Percentiles rank a stretch among this genome's conserved stretches.
Conservation (phyloP, 2,329 filamentous ascomycete species). For the Phoma sp. region DNA sequence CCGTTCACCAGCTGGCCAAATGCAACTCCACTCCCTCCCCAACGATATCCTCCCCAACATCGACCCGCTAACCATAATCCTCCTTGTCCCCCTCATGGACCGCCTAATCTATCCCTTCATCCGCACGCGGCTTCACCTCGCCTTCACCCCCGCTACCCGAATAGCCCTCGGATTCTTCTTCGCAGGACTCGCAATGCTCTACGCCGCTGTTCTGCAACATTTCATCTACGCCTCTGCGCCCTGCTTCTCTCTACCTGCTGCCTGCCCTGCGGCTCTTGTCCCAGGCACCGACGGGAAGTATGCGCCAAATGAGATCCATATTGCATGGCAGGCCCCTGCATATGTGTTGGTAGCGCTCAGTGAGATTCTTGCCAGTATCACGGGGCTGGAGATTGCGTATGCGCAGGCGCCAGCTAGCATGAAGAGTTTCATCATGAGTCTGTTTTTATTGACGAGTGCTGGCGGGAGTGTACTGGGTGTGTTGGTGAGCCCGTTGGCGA, state of each 20-base stretch:
- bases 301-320: conserved; percentile 52
- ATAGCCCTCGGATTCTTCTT: conserved; percentile 61
- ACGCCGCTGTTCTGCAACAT: conserved; percentile 64
- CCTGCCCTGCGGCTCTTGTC: background rate
- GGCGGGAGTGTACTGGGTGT: conserved; percentile 66
- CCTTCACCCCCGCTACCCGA: conserved; percentile 58
- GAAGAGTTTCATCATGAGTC: conserved; percentile 58
- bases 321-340: conserved; percentile 53
- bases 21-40: conserved; percentile 54
- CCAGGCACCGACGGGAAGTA: conserved; percentile 30
- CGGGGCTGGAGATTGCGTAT: conserved; percentile 56
- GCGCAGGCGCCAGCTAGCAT: conserved; percentile 54
- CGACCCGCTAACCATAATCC: conserved; percentile 54
- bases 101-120: conserved; percentile 54
- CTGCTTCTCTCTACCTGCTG: conserved; percentile 52
- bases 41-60: conserved; percentile 58
- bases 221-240: conserved; percentile 61
- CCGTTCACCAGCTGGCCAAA: conserved; percentile 47
- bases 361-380: conserved; percentile 56
- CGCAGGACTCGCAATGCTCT: conserved; percentile 59
- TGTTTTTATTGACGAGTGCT: conserved; percentile 67
- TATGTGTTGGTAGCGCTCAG: conserved; percentile 54
- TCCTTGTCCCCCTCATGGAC: conserved; percentile 56
- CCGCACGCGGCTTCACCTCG: conserved; percentile 48
- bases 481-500: conserved; percentile 64